Conservation (phyloP, 768 basidiomycete genomes). For the Hortiboletus flavorubellus region DNA sequence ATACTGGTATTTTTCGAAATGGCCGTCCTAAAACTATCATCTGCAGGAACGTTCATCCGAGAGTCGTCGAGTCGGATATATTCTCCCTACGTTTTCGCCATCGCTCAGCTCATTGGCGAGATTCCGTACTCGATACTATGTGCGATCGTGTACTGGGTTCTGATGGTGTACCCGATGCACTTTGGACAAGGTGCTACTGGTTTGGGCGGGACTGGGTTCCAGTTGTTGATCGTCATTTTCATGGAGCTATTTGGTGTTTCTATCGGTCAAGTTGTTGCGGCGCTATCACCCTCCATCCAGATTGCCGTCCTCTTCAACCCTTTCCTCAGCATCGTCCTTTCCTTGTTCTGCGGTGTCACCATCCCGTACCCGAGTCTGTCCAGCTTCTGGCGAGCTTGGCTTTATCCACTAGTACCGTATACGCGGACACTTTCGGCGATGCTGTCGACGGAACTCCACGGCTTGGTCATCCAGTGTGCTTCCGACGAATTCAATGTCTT, state of each 20-base stretch:
- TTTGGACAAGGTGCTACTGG: conserved; percentile 64
- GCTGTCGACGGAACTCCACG: conserved; percentile 75
- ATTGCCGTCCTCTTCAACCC: conserved; percentile 82
- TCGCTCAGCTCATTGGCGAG: conserved; percentile 79
- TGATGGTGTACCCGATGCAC: conserved; percentile 70
- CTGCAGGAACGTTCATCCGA: conserved; percentile 37
- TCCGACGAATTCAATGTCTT: conserved; percentile 69
- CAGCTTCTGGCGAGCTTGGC: conserved; percentile 73
- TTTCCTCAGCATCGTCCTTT: conserved; percentile 60
- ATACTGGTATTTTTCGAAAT: conserved; percentile 23
- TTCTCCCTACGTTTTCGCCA: conserved; percentile 79
- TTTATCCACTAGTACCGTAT: conserved; percentile 70
- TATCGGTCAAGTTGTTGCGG: conserved; percentile 69
- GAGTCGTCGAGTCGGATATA: conserved; percentile 86
- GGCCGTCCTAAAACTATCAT: not conserved
- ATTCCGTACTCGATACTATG: conserved; percentile 74
- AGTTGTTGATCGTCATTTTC: conserved; percentile 65
- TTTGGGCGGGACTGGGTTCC: conserved; percentile 64
- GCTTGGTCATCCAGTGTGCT: conserved; percentile 60
- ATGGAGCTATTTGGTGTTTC: conserved; percentile 72
- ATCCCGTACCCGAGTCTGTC: conserved; percentile 64
- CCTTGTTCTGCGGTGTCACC: conserved; percentile 79
- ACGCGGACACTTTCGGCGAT: conserved; percentile 70
- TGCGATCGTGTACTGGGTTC: conserved; percentile 68
- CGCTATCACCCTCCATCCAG: conserved; percentile 73